These are phyloP conservation scores for Termitomyces sp. DNA, from an alignment of 768 basidiomycete genomes.

Conservation along the genomic window DNA sequence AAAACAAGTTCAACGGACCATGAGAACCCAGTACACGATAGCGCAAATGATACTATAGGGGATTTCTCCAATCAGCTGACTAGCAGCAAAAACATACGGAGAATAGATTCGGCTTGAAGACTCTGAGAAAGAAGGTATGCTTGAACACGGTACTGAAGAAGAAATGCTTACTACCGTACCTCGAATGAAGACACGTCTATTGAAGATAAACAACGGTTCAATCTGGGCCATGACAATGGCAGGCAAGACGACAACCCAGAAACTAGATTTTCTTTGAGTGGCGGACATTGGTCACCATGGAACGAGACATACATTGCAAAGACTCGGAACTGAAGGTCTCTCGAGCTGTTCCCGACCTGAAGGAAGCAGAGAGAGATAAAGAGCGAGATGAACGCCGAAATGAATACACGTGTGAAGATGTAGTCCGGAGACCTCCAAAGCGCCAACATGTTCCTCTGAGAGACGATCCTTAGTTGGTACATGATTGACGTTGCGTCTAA, in stretches of 20 bases:
- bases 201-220: constrained; percentile 80
- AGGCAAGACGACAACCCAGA: constrained; percentile 67
- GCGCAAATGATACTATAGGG: constrained; percentile 75
- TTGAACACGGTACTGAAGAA: neutral
- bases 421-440: constrained; percentile 87
- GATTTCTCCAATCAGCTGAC: constrained; percentile 79
- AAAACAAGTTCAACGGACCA: constrained; percentile 39
- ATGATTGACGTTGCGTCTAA: constrained; percentile 73
- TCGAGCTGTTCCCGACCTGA: constrained; percentile 59
- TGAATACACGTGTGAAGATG: constrained; percentile 79
- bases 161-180: constrained; percentile 16
- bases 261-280: constrained; percentile 33
- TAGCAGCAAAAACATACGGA: constrained; percentile 79
- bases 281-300: neutral
- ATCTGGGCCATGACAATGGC: constrained; percentile 79
- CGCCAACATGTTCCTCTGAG: constrained; percentile 62
- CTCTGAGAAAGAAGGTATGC: constrained; percentile 37
- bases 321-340: constrained; percentile 76
- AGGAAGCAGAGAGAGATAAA: constrained; percentile 80
- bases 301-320: constrained; percentile 63
- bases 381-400: constrained; percentile 68
- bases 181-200: constrained; percentile 49
- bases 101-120: constrained; percentile 85
- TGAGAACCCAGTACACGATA: constrained; percentile 71
- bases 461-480: constrained; percentile 71